Evolutionary conservation across 768 basidiomycete species (phyloP).

Genomic region (Boletus rubroflammeus): DNA sequence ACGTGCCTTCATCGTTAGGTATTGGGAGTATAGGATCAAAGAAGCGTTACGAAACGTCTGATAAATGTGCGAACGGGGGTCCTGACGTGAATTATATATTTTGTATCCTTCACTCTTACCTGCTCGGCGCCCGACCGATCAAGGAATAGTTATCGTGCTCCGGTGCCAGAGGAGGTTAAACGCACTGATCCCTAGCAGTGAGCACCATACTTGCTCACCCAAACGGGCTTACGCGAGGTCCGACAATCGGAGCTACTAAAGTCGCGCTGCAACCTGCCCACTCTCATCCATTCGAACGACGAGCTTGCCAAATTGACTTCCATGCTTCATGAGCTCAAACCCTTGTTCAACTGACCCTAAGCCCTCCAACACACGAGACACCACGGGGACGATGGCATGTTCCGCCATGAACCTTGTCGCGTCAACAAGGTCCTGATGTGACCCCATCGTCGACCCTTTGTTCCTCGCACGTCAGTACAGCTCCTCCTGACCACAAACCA

Average conservation of each 20-base stretch:
- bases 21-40: slow-evolving; percentile 73
- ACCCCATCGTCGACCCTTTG: slow-evolving; percentile 82
- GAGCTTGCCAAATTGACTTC: slow-evolving; percentile 77
- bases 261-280: slow-evolving; percentile 23
- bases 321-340: slow-evolving; percentile 61
- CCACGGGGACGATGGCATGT: slow-evolving; percentile 65
- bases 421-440: slow-evolving; percentile 64
- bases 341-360: slow-evolving; percentile 63
- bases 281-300: slow-evolving; percentile 46
- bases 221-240: not conserved
- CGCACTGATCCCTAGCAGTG: not conserved
- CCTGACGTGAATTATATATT: slow-evolving; percentile 7
- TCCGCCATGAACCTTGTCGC: slow-evolving; percentile 67
- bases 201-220: not conserved
- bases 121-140: not conserved
- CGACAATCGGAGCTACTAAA: slow-evolving; percentile 12
- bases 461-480: slow-evolving; percentile 14
- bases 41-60: slow-evolving; percentile 38
- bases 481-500: slow-evolving; percentile 1
- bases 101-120: not conserved
- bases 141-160: not conserved
- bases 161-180: not conserved
- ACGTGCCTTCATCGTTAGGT: slow-evolving; percentile 40
- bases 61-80: slow-evolving; percentile 14
- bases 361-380: slow-evolving; percentile 68